Evolutionary conservation across 805 yeast genomes (phyloP), one percentile per base, ranked within the genome.

Genomic region (Pichia thaimueangensis): DNA sequence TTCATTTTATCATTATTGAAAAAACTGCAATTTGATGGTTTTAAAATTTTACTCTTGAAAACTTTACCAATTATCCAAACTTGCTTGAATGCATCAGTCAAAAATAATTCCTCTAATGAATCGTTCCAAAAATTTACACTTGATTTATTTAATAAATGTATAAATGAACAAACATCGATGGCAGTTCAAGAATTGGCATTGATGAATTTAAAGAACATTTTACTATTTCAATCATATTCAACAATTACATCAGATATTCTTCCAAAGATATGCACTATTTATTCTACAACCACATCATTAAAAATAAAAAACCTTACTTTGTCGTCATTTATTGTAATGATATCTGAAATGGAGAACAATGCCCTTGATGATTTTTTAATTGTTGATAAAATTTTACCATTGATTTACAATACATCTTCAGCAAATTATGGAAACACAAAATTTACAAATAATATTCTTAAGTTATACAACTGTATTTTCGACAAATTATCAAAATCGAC

Each of bases 251-350:
- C 78, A 51, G 75, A 76, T 25, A 65, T 88, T n/a, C 77, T 85
- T 58, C 95, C 96, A 2, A 64, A 78, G 35, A 67, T 87, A 15
- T 74, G 86, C 35, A 73, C 71, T 35, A 72, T 86, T 7, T 93
- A 91, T 62, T 75, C 87, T 30, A 82, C 86, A 35, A 93, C 98
- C 1, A 86, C 89, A 0, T 78, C 93, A 23, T 67, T 89, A 27
- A 78, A 84, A 5, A 83, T 93, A 22, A 91, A 93, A 55, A 66
- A 82, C 15, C 70, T 76, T 13, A 76, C 93, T 2, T 68, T 87
- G 19, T 64, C 70, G 16, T 70, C 85, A 1, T 79, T 88, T 52
- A 69, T 74, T 12, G 55, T 65, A 36, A 62, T 88, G 53, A 72
- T 85, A 15, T 50, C 50, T 30, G 63, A 57, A 8, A 45, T 53